Percentiles rank a stretch among this genome's conserved stretches.
Evolutionary conservation across 1,284 basidiomycete genomes (phyloP).

Genomic region (Cryptococcus sp.): DNA sequence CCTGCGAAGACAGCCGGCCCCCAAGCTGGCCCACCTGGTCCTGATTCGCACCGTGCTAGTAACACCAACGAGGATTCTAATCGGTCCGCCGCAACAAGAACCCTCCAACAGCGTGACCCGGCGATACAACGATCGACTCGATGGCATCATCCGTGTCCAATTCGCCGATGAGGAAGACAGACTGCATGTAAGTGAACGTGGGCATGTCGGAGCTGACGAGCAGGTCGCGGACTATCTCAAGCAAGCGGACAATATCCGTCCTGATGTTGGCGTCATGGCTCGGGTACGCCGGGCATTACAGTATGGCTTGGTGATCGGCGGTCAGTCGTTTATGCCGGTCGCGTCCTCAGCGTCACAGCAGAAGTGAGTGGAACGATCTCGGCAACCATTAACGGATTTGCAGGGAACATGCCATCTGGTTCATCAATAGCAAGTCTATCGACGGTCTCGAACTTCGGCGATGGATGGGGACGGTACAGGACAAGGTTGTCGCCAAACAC

Average conservation of each 20-base stretch:
- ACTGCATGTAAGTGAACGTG: conserved; percentile 36
- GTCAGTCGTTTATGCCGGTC: conserved; percentile 43
- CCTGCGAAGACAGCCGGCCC: conserved; percentile 18
- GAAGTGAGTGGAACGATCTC: conserved; percentile 30
- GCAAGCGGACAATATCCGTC: conserved; percentile 29
- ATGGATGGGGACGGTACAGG: conserved; percentile 49
- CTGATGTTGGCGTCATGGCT: conserved; percentile 46
- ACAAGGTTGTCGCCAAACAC: conserved; percentile 52
- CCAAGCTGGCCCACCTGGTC: conserved; percentile 38
- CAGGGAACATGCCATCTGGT: conserved; percentile 53
- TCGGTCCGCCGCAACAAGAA: conserved; percentile 49
- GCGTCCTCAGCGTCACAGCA: conserved; percentile 49
- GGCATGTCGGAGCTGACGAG: conserved; percentile 5
- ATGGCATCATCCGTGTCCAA: conserved; percentile 51
- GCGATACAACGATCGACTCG: conserved; percentile 37
- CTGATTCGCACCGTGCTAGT: conserved; percentile 47
- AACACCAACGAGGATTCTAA: conserved; percentile 50
- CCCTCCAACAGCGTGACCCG: conserved; percentile 52
- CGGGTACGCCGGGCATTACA: conserved; percentile 48
- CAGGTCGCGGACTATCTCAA: conserved; percentile 45
- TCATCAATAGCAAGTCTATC: conserved; percentile 41
- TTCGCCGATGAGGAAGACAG: conserved; percentile 52
- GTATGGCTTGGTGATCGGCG: conserved; percentile 45
- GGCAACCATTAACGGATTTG: conserved; percentile 3
- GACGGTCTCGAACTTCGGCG: conserved; percentile 32